Base-by-base conservation (phyloP, 192 early-diverging fungal genomes). In the Umbelopsis isabellina region DNA sequence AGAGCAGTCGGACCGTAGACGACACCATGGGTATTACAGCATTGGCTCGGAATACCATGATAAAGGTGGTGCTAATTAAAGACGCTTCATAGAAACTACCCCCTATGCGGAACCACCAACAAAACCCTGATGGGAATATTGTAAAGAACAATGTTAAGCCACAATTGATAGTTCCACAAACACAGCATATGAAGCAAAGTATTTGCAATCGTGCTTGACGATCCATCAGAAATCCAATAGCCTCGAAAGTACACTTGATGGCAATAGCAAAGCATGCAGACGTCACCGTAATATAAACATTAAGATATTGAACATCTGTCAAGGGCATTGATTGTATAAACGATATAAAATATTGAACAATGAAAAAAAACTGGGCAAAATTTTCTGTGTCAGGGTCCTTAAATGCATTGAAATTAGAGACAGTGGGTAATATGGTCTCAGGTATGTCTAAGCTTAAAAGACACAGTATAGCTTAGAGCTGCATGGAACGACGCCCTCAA, bases 151-250 rank as follows among this genome's bases (percentile, higher is more conserved):
- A 30, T 30, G 30, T n/a, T 30, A 61, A 27, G 11, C 55, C 25
- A n/a, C 12, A 0, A 15, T 61, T 61, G 13, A 61, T 61, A 18
- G 55, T 30, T 35, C 27, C 55, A 35, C 55, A 61, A 61, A 25
- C 18, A 35, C 27, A 61, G 33, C 55, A 61, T 11, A 61, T 61
- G 33, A 61, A 61, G 55, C 55, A 61, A 33, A 61, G 27, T 16
- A 61, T 61, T 25, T 61, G 55, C 30, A 61, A 12, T 18, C 37
- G 37, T 61, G 55, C 55, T 35, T 30, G 37, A 35, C 55, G 11
- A 7, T 35, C 30, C 16, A 61, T 61, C 0, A 61, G 16, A 35
- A 61, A 61, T 8, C 55, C 55, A 16, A 61, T 33, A 12, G 55
- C 11, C 18, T 61, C 27, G 27, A 61, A 61, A 13, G 55, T 61